Percentiles rank a stretch among this genome's conserved stretches.
Evolutionary conservation across 495 filamentous ascomycete species (phyloP).

Genomic region (Podospora pseudocomata): DNA sequence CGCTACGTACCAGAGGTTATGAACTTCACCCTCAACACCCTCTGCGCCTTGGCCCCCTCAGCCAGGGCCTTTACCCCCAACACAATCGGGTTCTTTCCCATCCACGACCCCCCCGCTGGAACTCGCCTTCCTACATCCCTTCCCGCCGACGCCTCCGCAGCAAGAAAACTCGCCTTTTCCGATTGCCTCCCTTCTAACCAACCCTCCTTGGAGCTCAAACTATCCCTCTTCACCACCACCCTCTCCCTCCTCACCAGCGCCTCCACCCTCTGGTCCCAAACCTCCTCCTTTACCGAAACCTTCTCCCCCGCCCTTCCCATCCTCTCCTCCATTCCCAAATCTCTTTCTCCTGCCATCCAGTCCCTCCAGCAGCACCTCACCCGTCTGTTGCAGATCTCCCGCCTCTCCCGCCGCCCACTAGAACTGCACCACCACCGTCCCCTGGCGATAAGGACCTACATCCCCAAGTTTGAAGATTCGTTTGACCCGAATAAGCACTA

Average conservation of each 20-base stretch:
- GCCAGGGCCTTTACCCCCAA: constrained; percentile 48
- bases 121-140: constrained; percentile 44
- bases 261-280: constrained; percentile 59
- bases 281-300: constrained; percentile 69
- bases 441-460: constrained; percentile 77
- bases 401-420: constrained; percentile 66
- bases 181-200: constrained; percentile 48
- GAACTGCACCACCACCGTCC: constrained; percentile 86
- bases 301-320: constrained; percentile 58
- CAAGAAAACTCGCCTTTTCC: constrained; percentile 43
- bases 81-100: constrained; percentile 55
- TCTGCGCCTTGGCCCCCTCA: constrained; percentile 53
- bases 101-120: constrained; percentile 53
- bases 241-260: constrained; percentile 56
- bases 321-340: constrained; percentile 49
- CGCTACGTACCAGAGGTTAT: constrained; percentile 85
- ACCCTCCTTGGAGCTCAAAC: constrained; percentile 47
- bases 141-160: constrained; percentile 20
- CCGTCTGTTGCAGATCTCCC: constrained; percentile 53
- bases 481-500: constrained; percentile 96
- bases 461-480: constrained; percentile 94
- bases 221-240: constrained; percentile 53
- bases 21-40: constrained; percentile 71
- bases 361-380: constrained; percentile 35
- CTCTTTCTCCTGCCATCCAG: constrained; percentile 36